Percentiles rank a stretch among this genome's conserved stretches.
Evolutionary conservation across 1,284 basidiomycete genomes (phyloP).

Genomic region (Trichosporon sp.): DNA sequence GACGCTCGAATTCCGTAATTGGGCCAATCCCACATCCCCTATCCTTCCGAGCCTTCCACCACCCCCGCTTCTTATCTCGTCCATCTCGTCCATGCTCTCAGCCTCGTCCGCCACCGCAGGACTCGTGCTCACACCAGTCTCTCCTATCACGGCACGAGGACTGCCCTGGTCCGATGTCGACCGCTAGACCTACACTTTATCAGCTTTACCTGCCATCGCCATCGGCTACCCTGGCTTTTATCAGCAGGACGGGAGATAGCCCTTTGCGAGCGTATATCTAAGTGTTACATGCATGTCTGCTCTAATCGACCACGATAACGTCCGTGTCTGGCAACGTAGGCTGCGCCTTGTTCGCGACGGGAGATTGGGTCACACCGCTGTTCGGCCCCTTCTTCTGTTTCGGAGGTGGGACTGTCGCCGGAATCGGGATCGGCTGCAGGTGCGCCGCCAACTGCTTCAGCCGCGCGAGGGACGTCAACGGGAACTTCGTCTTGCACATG

Average conservation of each 20-base stretch:
- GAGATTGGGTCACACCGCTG: not conserved
- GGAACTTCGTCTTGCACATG: conserved; percentile 95
- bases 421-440: conserved; percentile 38
- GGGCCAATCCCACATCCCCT: not conserved
- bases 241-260: too few species aligned
- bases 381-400: conserved; percentile 7
- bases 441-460: conserved; percentile 54
- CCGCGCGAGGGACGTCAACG: conserved; percentile 77
- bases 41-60: not conserved
- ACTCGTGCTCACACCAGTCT: not conserved
- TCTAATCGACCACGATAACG: not conserved
- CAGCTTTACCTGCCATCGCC: too few species aligned
- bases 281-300: not conserved
- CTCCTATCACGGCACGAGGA: not conserved
- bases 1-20: not conserved
- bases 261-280: not conserved
- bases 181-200: too few species aligned
- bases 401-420: conserved; percentile 26
- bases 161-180: too few species aligned
- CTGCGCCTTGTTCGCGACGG: conserved; percentile 2
- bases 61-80: not conserved
- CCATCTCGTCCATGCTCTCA: not conserved
- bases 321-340: not conserved
- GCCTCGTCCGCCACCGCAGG: not conserved
- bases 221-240: not conserved